A percentile compares a stretch with the other conserved stretches of the same genome.
These are phyloP conservation scores for Colletotrichum theobromicola DNA, from an alignment of 2,329 filamentous ascomycete genomes.

Conservation along the genomic window DNA sequence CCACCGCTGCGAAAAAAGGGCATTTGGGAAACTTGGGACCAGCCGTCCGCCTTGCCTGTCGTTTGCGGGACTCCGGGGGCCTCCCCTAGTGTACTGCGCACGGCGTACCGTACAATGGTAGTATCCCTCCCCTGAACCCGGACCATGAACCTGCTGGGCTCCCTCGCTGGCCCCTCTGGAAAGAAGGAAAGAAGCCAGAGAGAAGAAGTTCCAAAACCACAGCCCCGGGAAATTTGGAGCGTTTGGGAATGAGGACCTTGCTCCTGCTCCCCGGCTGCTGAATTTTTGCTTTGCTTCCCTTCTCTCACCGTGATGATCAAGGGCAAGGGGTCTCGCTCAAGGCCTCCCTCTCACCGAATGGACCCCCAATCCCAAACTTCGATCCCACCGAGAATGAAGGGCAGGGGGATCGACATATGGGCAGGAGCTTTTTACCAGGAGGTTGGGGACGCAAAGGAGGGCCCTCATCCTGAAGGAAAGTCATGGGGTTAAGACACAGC, in stretches of 20 bases:
- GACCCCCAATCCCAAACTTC: not conserved
- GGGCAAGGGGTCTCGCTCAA: not conserved
- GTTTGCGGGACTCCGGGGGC: not conserved
- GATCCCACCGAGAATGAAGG: not conserved
- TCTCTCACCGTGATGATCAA: not conserved
- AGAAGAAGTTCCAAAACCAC: constrained; percentile 12
- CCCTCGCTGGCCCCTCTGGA: not conserved
- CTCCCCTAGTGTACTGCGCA: too few relatives aligned
- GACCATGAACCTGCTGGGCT: not conserved
- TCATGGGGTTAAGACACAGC: not conserved
- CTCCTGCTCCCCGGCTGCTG: not conserved
- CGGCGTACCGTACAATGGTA: too few relatives aligned
- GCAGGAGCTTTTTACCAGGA: not conserved
- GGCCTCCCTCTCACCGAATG: not conserved
- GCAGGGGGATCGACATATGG: not conserved
- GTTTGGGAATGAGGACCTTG: constrained; percentile 9
- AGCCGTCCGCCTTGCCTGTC: not conserved
- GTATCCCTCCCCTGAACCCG: not conserved
- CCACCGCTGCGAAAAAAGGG: not conserved
- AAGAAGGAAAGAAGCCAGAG: not conserved
- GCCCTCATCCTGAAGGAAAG: not conserved
- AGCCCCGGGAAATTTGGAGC: constrained; percentile 19
- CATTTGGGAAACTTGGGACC: not conserved
- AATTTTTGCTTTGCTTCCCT: not conserved
- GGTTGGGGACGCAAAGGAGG: constrained; percentile 2